Conservation (phyloP, 495 filamentous ascomycete genomes). For the Monascus purpureus region DNA sequence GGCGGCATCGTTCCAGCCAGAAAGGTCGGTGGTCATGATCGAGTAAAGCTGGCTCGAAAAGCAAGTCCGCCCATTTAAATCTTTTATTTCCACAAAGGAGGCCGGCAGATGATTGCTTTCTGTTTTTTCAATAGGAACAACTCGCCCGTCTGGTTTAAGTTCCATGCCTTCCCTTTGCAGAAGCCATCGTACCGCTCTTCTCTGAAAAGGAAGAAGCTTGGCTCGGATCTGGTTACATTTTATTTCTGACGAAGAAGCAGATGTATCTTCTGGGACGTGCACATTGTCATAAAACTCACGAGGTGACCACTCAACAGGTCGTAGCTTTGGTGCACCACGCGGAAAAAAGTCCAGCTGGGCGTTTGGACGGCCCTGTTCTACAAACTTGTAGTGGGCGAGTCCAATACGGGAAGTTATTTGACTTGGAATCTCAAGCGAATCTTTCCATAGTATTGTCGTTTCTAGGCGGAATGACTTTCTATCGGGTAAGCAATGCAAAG, state of each 20-base stretch:
- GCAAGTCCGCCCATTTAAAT: conserved; percentile 36
- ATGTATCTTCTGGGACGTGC: conserved; percentile 37
- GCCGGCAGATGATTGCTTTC: conserved; percentile 12
- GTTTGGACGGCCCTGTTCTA: conserved; percentile 12
- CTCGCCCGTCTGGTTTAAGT: conserved; percentile 17
- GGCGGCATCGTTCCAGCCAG: conserved; percentile 25
- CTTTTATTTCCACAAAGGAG: conserved; percentile 22
- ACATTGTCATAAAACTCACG: conserved; percentile 54
- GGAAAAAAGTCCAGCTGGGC: conserved; percentile 1
- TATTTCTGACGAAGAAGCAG: conserved; percentile 23
- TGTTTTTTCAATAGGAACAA: conserved; percentile 7
- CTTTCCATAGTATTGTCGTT: conserved; percentile 22
- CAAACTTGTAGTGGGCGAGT: conserved; percentile 22
- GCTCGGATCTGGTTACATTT: conserved; percentile 28
- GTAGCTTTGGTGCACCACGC: not conserved
- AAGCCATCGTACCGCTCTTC: conserved; percentile 58
- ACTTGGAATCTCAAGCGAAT: conserved; percentile 19
- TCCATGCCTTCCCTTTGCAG: conserved; percentile 42
- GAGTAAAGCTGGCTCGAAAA: conserved; percentile 54
- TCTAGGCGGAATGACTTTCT: conserved; percentile 13
- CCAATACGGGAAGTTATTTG: no score
- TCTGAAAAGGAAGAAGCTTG: conserved; percentile 57
- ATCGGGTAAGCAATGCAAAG: conserved; percentile 7
- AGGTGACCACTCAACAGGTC: conserved; percentile 24
- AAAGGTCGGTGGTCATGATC: conserved; percentile 39